Evolutionary conservation across 305 asterid genomes (phyloP), one percentile per base, ranked within the genome.

Genomic region (Withania somnifera): DNA sequence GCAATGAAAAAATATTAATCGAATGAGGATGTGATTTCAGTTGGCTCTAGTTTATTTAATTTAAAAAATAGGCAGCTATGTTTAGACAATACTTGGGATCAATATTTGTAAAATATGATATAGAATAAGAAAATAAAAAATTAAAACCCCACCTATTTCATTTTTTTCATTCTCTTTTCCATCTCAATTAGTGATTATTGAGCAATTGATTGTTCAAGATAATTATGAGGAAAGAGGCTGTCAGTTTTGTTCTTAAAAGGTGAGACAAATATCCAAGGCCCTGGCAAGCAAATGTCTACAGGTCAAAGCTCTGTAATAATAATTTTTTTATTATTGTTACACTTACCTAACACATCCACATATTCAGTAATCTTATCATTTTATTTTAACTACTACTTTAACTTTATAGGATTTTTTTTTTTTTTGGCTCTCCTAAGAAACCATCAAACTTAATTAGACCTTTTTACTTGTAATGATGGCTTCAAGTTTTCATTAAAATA

Each of bases 81-180:
- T 36, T 36, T 38, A 88, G 90, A 77, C 90, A 88, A 84, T 87
- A 86, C 85, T 86, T 73, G 15, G 92, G 91, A 64, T 90, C 92
- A 4, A 88, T 89, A 85, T 3, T n/a, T n/a, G n/a, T n/a, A n/a
- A n/a, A n/a, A n/a, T n/a, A n/a, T n/a, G n/a, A n/a, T n/a, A n/a
- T 30, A 15, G 11, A 63, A 63, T 30, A 7, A 28, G 9, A 63
- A 54, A 63, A 15, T 17, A 14, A 63, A 26, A 63, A 63, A 19
- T 4, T 63, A 28, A 30, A 30, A 30, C 24, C 73, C 45, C 14
- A 30, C 14, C 15, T 0, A 34, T 34, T 34, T 66, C 47, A 63
- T 7, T 5, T 2, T 66, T 10, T 34, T 7, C 75, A 22, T 0
- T 17, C 11, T 38, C 1, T 54, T 19, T 17, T 42, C n/a, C 24